Evolutionary conservation across 139 green algal species (phyloP), one percentile per base, ranked within the genome.

Genomic region (Coelastrella sp.): DNA sequence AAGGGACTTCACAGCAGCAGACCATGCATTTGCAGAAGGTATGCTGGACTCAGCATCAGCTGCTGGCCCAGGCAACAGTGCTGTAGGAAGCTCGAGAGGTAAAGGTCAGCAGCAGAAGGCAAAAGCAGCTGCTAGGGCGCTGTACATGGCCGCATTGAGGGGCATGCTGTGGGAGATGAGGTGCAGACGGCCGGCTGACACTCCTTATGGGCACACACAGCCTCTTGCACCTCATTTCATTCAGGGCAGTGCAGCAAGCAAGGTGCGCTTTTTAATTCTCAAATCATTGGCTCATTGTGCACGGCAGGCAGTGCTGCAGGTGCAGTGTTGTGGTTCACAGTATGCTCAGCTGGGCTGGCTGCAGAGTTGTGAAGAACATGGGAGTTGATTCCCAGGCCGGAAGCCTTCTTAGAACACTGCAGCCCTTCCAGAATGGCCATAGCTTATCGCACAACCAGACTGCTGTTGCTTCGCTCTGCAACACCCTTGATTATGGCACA

Each of bases 121-220:
- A 10, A 24, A 61, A 4, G 49, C 49, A 6, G 63, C 74, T 12
- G 83, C 88, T 20, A 90, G 90, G 80, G 89, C 85, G 84, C 85
- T 93, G 35, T 95, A 95, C 78, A n/a, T 94, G 58, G 82, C 85
- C 57, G 93, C 88, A 0, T 85, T 95, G 24, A 91, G 89, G 65
- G 91, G 84, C 7, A 94, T 94, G 91, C 85, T 94, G 85, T 70
- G 91, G 75, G 93, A 94, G 80, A 95, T 95, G 93, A 74, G 91
- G 8, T 59, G n/a, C 35, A 82, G 91, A 20, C 74, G 91, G 10
- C 91, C 78, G n/a, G n/a, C 78, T 22, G 82, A 90, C 75, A 92
- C 91, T 6, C 93, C 93, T 7, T 95, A 91, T 81, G 93, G 93
- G n/a, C 93, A 95, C 85, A 95, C 93, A 24, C 93, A 95, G 90